Percentiles rank a stretch among this genome's conserved stretches.
Conservation (phyloP, 768 basidiomycete species). For the Bullera alba region DNA sequence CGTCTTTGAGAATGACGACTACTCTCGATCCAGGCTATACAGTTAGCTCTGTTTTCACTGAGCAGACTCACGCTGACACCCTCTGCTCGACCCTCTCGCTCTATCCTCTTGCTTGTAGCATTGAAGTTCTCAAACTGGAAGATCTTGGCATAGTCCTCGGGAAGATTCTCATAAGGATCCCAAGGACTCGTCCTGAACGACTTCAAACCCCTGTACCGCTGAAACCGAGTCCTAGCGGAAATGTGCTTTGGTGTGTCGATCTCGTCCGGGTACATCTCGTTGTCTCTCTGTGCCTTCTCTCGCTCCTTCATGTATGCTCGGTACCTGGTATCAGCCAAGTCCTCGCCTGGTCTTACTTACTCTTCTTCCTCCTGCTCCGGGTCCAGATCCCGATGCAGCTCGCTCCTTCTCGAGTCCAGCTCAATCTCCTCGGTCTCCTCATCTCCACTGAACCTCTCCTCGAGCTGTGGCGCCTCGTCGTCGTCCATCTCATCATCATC, state of each 20-base stretch:
- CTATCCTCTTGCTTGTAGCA: slow-evolving; percentile 64
- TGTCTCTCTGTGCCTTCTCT: slow-evolving; percentile 57
- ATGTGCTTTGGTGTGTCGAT: slow-evolving; percentile 85
- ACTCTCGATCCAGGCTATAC: slow-evolving; percentile 72
- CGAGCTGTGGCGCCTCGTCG: slow-evolving; percentile 41
- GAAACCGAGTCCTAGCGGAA: slow-evolving; percentile 73
- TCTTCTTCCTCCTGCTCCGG: slow-evolving; percentile 76
- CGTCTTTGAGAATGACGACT: slow-evolving; percentile 65
- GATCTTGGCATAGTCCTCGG: slow-evolving; percentile 84
- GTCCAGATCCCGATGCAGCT: slow-evolving; percentile 52
- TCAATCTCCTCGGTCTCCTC: slow-evolving; percentile 56
- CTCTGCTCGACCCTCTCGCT: slow-evolving; percentile 52
- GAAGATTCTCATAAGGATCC: slow-evolving; percentile 95
- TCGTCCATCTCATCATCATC: slow-evolving; percentile 49
- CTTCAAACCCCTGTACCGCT: slow-evolving; percentile 80
- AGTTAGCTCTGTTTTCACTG: background rate
- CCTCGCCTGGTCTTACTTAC: slow-evolving; percentile 51
- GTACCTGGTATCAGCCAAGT: slow-evolving; percentile 54
- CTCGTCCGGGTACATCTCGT: slow-evolving; percentile 89
- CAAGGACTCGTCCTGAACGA: slow-evolving; percentile 93
- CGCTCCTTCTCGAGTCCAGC: slow-evolving; percentile 49
- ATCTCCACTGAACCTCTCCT: slow-evolving; percentile 17
- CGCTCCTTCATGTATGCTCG: slow-evolving; percentile 42
- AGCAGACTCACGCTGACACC: slow-evolving; percentile 61
- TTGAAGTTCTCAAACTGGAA: slow-evolving; percentile 96